Evolutionary conservation across 257 asterid species (phyloP), one percentile per base, ranked within the genome.

Genomic region (Solanum sparsipilum): DNA sequence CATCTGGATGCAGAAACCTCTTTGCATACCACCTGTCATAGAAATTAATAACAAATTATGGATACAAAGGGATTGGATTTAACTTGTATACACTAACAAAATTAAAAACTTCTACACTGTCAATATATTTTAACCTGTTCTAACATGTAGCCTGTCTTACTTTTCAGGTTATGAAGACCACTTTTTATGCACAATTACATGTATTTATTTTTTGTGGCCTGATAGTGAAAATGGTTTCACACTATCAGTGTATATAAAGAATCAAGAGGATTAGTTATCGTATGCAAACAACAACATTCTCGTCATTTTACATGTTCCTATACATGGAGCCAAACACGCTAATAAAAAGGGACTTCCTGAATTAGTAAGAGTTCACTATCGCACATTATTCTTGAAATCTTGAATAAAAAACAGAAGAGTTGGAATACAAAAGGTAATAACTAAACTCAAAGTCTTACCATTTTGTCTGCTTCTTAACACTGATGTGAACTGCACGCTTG

Each of bases 1-100:
- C 90, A 93, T 95, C 98, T 60, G 99, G 99, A 92, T 97, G 98
- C 91, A 97, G 90, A 92, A 97, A 97, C 91, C 99, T 94, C 94
- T 97, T 97, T 60, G 99, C 99, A 92, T 94, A 97, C 99, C 99
- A 97, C 99, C 99, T 97, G 87, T 31, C 56, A 79, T 48, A 48
- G 38, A 82, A 29, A 48, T 29, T 65, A 82, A 31, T 31, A 10
- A 82, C 70, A 52, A 20, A 82, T 52, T 82, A 52, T 82, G 86
- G 39, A 46, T 48, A 16, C 35, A 78, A 81, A 27, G 9, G 67
- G 29, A 27, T 44, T 79, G 36, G 11, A 46, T 5, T 9, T 27
- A 46, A 46, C 39, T 48, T 79, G 34, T 44, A 16, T 81, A 16
- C 39, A 46, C 25, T 46, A 20, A 27, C n/a, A 81, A 11, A 44